Percentiles rank a stretch among this genome's conserved stretches.
These are phyloP conservation scores for Candida andamanensis DNA, from an alignment of 805 yeast species.

Conservation along the genomic window DNA sequence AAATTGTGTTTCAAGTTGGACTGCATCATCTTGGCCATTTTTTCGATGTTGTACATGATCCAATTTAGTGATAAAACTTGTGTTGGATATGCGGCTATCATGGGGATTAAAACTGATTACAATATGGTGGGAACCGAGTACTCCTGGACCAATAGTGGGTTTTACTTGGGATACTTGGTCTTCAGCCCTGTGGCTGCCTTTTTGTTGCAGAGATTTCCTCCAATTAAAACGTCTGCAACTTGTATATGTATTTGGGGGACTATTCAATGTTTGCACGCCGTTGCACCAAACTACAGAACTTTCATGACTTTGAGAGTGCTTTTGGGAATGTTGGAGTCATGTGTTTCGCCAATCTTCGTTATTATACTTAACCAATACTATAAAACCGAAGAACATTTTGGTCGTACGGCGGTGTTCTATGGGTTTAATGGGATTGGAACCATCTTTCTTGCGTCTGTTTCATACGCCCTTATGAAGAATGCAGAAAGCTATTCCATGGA, in stretches of 20 bases:
- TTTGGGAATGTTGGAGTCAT: conserved; percentile 34
- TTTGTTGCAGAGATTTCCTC: conserved; percentile 50
- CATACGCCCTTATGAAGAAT: conserved; percentile 47
- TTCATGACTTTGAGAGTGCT: conserved; percentile 32
- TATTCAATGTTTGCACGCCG: conserved; percentile 46
- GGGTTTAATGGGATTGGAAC: conserved; percentile 26
- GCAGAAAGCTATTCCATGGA: conserved; percentile 33
- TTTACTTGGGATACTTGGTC: conserved; percentile 53
- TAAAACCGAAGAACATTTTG: conserved; percentile 25
- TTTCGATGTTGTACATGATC: conserved; percentile 16
- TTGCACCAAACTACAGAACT: conserved; percentile 41
- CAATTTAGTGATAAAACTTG: conserved; percentile 34
- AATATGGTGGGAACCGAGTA: conserved; percentile 31
- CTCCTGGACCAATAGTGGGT: conserved; percentile 33
- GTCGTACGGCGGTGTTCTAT: conserved; percentile 31
- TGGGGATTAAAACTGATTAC: conserved; percentile 33
- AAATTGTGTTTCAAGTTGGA: conserved; percentile 16
- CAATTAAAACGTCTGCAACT: conserved; percentile 44
- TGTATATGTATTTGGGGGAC: conserved; percentile 57
- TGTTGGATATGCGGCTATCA: conserved; percentile 31
- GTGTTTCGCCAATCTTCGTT: conserved; percentile 35
- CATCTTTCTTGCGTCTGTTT: conserved; percentile 41
- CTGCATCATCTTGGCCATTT: conserved; percentile 18
- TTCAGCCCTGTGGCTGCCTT: conserved; percentile 48
- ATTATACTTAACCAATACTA: conserved; percentile 30